phyloP scores from a whole-genome alignment of 1,284 basidiomycete species.

The Cutaneotrichosporon dermatis region DNA sequence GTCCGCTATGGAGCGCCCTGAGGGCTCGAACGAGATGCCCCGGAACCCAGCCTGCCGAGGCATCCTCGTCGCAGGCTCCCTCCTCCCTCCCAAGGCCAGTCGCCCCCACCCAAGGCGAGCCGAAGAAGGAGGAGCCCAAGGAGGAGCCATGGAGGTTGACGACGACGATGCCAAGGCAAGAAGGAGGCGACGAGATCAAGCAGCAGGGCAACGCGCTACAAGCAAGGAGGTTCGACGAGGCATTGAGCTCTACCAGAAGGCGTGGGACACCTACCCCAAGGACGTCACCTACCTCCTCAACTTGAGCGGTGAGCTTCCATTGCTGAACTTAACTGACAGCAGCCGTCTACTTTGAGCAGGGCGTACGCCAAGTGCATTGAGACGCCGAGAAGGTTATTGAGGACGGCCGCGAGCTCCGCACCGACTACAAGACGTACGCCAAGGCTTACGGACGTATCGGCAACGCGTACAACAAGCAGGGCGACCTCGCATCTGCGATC shows the following conservation, averaged over 20 bases:
- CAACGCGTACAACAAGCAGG: slow-evolving; percentile 76
- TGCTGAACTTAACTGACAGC: slow-evolving; percentile 3
- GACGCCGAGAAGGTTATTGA: slow-evolving; percentile 92
- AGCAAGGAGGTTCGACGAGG: slow-evolving; percentile 73
- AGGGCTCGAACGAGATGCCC: slow-evolving; percentile 79
- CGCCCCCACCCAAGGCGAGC: slow-evolving; percentile 36
- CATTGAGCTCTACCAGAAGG: slow-evolving; percentile 71
- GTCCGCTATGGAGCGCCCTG: slow-evolving; percentile 76
- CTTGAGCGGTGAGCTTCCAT: slow-evolving; percentile 62
- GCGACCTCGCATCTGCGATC: slow-evolving; percentile 72
- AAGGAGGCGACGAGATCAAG: slow-evolving; percentile 74
- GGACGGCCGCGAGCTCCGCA: slow-evolving; percentile 66
- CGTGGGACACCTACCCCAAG: slow-evolving; percentile 90
- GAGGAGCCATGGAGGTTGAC: slow-evolving; percentile 65
- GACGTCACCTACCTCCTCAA: slow-evolving; percentile 93
- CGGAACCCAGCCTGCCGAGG: slow-evolving; percentile 47
- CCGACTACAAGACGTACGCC: slow-evolving; percentile 58
- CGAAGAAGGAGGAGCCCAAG: slow-evolving; percentile 42
- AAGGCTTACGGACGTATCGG: slow-evolving; percentile 87
- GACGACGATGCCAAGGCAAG: slow-evolving; percentile 62
- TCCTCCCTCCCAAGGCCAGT: slow-evolving; percentile 45
- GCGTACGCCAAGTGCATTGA: slow-evolving; percentile 86
- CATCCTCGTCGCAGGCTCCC: slow-evolving; percentile 11
- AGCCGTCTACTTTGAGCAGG: slow-evolving; percentile 93
- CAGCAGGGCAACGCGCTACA: slow-evolving; percentile 80